Base-by-base conservation (phyloP, 2,329 filamentous ascomycete species). In the Myotisia sp. region DNA sequence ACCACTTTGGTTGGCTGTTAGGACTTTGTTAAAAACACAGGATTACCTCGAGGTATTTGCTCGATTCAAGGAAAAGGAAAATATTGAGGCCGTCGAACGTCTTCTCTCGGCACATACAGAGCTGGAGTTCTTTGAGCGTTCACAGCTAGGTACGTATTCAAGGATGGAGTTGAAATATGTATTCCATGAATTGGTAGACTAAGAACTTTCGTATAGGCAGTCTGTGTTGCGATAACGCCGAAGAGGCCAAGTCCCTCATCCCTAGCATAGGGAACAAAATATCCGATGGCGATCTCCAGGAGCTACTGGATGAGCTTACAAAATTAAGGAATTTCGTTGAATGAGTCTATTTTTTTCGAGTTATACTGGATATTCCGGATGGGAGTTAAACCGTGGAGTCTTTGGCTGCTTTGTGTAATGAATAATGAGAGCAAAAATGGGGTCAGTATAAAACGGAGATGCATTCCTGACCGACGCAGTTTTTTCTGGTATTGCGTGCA, bases 181-280 rank as follows among this genome's bases (percentile, higher is more conserved):
- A 18, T 32, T 9, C 16, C 27, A 10, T 29, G 10, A 9, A 29
- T 29, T 13, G 9, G 9, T 16, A n/a, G 8, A 8, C 14, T 3
- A 12, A n/a, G 24, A 10, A 6, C 30, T 20, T 17, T 16, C 18
- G 12, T 37, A 46, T 51, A 92, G 86, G 85, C 21, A 92, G 83
- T 20, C 67, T 98, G 24, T 93, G 85, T 59, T 93, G 86, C 54
- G 86, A 92, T 49, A 79, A 76, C 28, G 79, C 84, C 38, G 90
- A 98, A 53, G 92, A 98, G 62, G 90, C 90, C 40, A 94, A 93
- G 63, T 93, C 84, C 6, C 69, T 98, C 38, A 92, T 98, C 42
- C 92, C 90, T 1, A 93, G 71, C 46, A 58, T 98, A 33, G 70
- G 76, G 47, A 77, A 85, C 58, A 98, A 98, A 63, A 92, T 95